phyloP scores from a whole-genome alignment of 345 rosid genomes.

The Psidium guajava region DNA sequence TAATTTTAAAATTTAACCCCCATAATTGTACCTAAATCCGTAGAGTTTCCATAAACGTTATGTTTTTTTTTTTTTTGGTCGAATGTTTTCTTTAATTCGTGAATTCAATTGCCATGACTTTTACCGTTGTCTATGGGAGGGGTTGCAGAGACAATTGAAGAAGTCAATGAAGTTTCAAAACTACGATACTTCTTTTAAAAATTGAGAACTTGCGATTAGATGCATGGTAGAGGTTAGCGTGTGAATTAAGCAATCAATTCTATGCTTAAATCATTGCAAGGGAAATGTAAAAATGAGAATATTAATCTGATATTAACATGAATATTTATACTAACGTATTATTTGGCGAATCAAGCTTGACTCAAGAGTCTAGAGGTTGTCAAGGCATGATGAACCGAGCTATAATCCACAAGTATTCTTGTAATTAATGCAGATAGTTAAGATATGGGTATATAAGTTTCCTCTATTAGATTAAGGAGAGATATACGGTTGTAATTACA shows the following conservation, averaged over 20 bases:
- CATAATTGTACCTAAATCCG: no score
- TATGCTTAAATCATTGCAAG: background rate
- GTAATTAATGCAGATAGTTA: accelerated
- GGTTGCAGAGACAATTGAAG: no score
- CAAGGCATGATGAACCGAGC: background rate
- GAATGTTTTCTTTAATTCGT: background rate
- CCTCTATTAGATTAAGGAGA: background rate
- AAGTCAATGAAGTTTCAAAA: no score
- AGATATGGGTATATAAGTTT: background rate
- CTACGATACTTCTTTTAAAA: no score
- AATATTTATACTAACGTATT: no score
- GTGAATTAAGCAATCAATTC: background rate
- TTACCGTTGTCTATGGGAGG: background rate
- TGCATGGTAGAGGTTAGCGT: background rate
- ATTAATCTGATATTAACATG: no score
- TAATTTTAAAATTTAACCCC: no score
- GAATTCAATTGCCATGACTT: background rate
- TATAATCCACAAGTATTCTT: background rate
- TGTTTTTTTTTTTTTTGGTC: no score
- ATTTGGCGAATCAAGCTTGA: background rate
- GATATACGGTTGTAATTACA: background rate
- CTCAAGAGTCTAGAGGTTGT: background rate
- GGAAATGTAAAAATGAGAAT: background rate
- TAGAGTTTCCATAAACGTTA: no score
- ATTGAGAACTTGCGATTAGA: background rate